A percentile compares a stretch with the other conserved stretches of the same genome.
Evolutionary conservation across 805 yeast genomes (phyloP).

Genomic region (Ogataea minuta): DNA sequence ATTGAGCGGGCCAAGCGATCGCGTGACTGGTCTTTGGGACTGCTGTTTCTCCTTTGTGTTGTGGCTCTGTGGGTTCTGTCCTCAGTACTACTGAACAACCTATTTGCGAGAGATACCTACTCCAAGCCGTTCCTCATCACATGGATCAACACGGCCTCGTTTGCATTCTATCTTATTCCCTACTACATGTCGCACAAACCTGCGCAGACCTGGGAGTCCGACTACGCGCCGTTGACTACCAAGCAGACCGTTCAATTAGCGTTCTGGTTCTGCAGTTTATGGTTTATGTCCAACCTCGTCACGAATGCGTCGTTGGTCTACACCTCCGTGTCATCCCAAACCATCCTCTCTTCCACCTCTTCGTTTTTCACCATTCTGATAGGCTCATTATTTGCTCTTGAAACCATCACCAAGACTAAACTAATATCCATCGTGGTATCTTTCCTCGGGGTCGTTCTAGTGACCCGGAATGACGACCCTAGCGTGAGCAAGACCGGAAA

Average conservation of each 20-base stretch:
- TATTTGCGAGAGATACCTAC: slow-evolving; percentile 65
- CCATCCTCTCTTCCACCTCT: slow-evolving; percentile 87
- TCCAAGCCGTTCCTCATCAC: slow-evolving; percentile 92
- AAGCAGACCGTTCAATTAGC: slow-evolving; percentile 72
- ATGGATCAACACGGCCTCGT: slow-evolving; percentile 84
- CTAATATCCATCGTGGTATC: slow-evolving; percentile 68
- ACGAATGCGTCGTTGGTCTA: slow-evolving; percentile 85
- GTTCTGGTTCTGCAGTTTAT: slow-evolving; percentile 76
- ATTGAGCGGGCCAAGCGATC: slow-evolving; percentile 17
- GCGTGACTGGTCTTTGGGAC: slow-evolving; percentile 71
- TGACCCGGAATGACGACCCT: slow-evolving; percentile 62
- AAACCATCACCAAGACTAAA: slow-evolving; percentile 62
- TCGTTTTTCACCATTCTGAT: slow-evolving; percentile 87
- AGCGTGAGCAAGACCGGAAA: slow-evolving; percentile 32
- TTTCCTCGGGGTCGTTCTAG: slow-evolving; percentile 74
- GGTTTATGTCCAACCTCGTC: slow-evolving; percentile 88
- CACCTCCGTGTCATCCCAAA: slow-evolving; percentile 92
- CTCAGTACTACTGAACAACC: slow-evolving; percentile 76
- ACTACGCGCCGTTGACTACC: slow-evolving; percentile 34
- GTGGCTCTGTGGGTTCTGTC: slow-evolving; percentile 89
- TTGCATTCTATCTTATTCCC: slow-evolving; percentile 73
- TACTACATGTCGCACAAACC: slow-evolving; percentile 29
- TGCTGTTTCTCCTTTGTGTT: slow-evolving; percentile 68
- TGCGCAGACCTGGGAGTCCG: neutral
- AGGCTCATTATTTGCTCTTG: slow-evolving; percentile 73